Base-by-base conservation (phyloP, 441 rosid species). In the Daphne laureola region DNA sequence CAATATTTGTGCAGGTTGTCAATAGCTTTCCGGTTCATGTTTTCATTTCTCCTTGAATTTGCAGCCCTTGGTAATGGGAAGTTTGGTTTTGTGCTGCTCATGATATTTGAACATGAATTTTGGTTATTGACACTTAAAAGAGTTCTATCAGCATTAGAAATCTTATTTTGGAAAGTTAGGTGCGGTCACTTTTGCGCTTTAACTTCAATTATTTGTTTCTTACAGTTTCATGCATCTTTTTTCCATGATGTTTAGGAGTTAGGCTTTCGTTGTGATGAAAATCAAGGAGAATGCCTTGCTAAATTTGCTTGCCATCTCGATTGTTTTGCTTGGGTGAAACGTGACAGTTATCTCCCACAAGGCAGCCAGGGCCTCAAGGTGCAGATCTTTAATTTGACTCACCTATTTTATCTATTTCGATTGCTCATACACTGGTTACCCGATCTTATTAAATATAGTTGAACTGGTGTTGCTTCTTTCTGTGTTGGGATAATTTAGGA, bases 281-380 rank as follows among this genome's bases (percentile, higher is more conserved):
- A 74, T 67, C 97, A 90, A 68, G 99, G 99, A 50, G 97, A 93
- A 73, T 93, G 99, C 66, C 96, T 84, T 71, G 78, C 96, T 62
- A 90, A 81, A 74, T 90, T 90, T 70, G 80, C 87, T 54, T 93
- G 99, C 71, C 99, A 93, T 78, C 77, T 93, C 74, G 99, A 93
- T 78, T 93, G 97, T 80, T 87, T 85, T 78, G 97, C 99, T 66
- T 93, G 99, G 99, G 99, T 93, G 69, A 93, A 90, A 74, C 97
- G 99, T 73, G 99, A 93, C 62, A 93, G 99, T 72, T 93, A 93
- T 82, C 96, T 93, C 50, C 99, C 99, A 57, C 99, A 93, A 61
- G 99, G 99, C 55, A 93, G 99, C 76, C 99, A 93, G 0, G 97
- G 97, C 76, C 82, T 90, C 63, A 93, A 93, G 96, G 99, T 90